Conservation (phyloP, 164 flowering plant genomes). For the Magnolia changhungtana region DNA sequence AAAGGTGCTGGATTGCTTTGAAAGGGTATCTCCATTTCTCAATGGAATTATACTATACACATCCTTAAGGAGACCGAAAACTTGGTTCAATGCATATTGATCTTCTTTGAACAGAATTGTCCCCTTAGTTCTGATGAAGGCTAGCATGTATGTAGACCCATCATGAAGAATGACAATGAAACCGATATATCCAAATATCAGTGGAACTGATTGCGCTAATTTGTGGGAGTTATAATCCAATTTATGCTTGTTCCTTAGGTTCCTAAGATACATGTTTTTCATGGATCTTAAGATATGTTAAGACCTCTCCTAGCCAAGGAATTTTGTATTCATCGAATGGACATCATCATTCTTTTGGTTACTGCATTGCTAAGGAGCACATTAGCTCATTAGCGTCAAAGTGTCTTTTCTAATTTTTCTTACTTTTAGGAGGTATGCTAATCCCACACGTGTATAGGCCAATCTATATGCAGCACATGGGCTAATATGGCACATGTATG, state of each 20-base stretch:
- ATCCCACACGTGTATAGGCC: neutral
- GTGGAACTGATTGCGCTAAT: neutral
- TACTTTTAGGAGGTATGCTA: no score
- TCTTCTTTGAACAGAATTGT: no score
- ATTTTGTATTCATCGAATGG: neutral
- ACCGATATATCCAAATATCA: neutral
- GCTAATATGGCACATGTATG: neutral
- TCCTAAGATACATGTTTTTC: neutral
- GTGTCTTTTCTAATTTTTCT: no score
- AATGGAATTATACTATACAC: no score
- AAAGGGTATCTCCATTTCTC: no score
- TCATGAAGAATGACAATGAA: neutral
- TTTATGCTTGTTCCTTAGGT: neutral
- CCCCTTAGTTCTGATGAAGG: neutral
- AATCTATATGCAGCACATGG: neutral
- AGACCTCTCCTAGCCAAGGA: neutral
- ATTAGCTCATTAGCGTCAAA: neutral
- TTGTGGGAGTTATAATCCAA: neutral
- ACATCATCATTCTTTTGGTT: neutral
- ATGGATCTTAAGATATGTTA: neutral
- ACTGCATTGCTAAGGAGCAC: neutral
- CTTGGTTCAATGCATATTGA: no score
- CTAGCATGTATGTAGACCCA: neutral
- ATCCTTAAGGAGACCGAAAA: no score
- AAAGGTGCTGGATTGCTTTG: no score